Percentiles rank a stretch among this genome's conserved stretches.
phyloP scores from a whole-genome alignment of 129 eudicot genomes.

The Helianthus annuus region DNA sequence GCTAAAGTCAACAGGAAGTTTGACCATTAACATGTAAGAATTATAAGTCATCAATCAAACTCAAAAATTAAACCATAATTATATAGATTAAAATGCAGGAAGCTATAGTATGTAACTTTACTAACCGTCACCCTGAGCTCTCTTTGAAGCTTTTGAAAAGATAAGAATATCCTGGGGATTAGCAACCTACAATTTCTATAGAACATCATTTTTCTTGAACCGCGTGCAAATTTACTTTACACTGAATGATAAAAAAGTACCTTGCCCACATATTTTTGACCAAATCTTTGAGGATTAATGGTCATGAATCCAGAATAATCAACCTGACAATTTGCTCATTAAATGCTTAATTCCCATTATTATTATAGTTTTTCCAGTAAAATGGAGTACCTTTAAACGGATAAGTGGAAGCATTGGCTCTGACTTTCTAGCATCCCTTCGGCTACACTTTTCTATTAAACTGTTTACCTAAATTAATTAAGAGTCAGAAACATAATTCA shows the following conservation, averaged over 20 bases:
- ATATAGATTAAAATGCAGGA: constrained; percentile 11
- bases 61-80: background rate
- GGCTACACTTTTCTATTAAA: constrained; percentile 67
- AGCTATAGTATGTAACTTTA: constrained; percentile 16
- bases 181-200: constrained; percentile 64
- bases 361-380: constrained; percentile 7
- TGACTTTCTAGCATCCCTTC: constrained; percentile 44
- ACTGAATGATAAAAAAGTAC: constrained; percentile 38
- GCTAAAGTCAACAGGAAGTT: constrained; percentile 38
- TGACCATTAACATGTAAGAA: constrained; percentile 20
- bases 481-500: constrained; percentile 17
- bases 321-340: constrained; percentile 50
- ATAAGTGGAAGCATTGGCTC: constrained; percentile 86
- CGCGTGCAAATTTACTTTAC: background rate
- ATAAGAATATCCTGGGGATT: constrained; percentile 98
- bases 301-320: constrained; percentile 98
- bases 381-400: constrained; percentile 73
- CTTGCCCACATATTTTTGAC: constrained; percentile 99
- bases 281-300: constrained; percentile 95
- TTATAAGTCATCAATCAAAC: constrained; percentile 7
- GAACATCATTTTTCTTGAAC: constrained; percentile 20
- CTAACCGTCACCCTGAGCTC: constrained; percentile 58
- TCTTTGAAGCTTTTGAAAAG: constrained; percentile 79
- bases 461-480: constrained; percentile 58
- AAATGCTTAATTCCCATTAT: constrained; percentile 20